A percentile compares a stretch with the other conserved stretches of the same genome.
phyloP scores from a whole-genome alignment of 305 asterid genomes.

The Nicotiana rustica region DNA sequence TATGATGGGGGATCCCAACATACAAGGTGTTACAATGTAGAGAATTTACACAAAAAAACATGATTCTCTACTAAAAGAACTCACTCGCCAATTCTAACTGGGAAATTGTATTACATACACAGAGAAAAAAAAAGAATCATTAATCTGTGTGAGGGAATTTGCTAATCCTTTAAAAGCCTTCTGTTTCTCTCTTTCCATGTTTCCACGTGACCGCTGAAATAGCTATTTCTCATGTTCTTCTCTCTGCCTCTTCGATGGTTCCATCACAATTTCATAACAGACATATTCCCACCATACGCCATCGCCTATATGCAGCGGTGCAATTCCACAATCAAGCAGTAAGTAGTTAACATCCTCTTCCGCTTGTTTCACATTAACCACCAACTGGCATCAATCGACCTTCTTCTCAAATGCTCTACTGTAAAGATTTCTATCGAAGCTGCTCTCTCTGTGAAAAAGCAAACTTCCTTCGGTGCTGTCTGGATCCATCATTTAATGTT shows the following conservation, averaged over 20 bases:
- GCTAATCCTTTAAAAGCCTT: conserved; percentile 4
- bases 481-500: not conserved
- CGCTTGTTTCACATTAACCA: conserved; percentile 11
- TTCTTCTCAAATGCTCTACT: not conserved
- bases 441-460: conserved; percentile 7
- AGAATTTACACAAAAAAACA: conserved; percentile 22
- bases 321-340: not conserved
- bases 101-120: not conserved
- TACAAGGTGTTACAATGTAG: conserved; percentile 21
- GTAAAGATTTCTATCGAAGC: not conserved
- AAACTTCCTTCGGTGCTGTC: not conserved
- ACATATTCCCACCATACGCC: not conserved
- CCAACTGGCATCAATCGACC: not conserved
- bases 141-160: not conserved
- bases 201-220: not conserved
- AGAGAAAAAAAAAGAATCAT: not conserved
- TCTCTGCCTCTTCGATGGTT: not conserved
- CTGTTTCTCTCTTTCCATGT: conserved; percentile 25
- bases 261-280: conserved; percentile 26
- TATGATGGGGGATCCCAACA: not conserved
- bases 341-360: conserved; percentile 25
- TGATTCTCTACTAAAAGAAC: conserved; percentile 12
- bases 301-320: not conserved
- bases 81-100: not conserved
- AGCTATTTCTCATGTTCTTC: conserved; percentile 4